Base-by-base conservation (phyloP, 2,329 filamentous ascomycete species). In the Grosmannia huntii region DNA sequence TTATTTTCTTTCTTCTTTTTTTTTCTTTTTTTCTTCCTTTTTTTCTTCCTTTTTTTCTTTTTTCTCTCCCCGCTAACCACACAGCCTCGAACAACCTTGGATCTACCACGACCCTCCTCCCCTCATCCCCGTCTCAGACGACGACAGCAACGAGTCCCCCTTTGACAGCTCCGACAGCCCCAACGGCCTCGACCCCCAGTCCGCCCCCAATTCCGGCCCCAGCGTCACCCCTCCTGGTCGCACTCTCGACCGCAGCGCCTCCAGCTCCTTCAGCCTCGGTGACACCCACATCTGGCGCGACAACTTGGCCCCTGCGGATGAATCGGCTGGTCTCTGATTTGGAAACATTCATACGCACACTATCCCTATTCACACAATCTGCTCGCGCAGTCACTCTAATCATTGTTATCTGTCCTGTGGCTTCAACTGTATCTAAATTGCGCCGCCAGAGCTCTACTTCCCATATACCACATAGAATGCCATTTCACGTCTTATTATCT, bases 1-100 rank as follows among this genome's bases (percentile, higher is more conserved):
- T 44, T 16, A 21, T n/a, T 28, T 25, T 52, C 5, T 27, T 7
- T 3, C 33, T 6, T 19, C 16, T 46, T 46, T 16, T 19, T 48
- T 94, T 75, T 14, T 16, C 5, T 28, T 41, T 5, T n/a, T 7
- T 57, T 5, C n/a, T 53, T 31, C 94, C 48, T 11, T 10, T 38
- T 31, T 7, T 36, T 57, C 19, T 27, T 33, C 9, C 38, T 19
- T 74, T 84, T 6, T 72, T 75, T 11, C 4, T 52, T 5, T 16
- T 14, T 52, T 5, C 46, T 31, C 92, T 19, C 74, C 12, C 6
- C 31, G 9, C 46, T 28, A 14, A 28, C 25, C 9, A 4, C 12
- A 33, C 59, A 86, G 83, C 25, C 74, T 90, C n/a, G 77, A 84
- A 64, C 81, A 83, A 64, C 79, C 85, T 0, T 90, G 87, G 87